Conservation (phyloP, 2,329 filamentous ascomycete species). For the Ophiostoma populinum region DNA sequence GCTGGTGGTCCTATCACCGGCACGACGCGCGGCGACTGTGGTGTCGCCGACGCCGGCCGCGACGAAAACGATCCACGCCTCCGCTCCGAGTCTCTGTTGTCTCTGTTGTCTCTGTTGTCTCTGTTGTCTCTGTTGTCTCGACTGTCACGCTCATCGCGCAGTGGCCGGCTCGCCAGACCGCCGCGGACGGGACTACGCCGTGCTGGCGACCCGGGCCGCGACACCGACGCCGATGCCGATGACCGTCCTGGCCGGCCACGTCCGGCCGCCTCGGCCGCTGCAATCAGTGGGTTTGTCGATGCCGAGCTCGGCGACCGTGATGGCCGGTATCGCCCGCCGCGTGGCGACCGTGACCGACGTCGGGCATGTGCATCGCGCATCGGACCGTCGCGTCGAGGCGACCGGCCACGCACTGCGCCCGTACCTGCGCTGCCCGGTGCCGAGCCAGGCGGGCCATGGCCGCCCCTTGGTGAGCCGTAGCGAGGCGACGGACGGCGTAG, state of each 20-base stretch:
- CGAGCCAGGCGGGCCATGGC: too few relatives aligned
- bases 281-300: neutral
- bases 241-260: constrained; percentile 18
- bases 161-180: constrained; percentile 15
- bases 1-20: neutral
- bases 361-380: constrained; percentile 11
- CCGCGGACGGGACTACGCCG: constrained; percentile 23
- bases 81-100: too few relatives aligned
- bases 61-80: too few relatives aligned
- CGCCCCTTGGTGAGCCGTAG: constrained; percentile 19
- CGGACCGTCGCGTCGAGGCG: constrained; percentile 23
- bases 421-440: too few relatives aligned
- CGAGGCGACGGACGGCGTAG: constrained; percentile 18
- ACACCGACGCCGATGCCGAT: constrained; percentile 31
- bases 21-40: neutral
- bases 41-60: neutral
- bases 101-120: too few relatives aligned
- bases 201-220: constrained; percentile 31
- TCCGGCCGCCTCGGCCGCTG: neutral
- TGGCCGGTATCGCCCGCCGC: constrained; percentile 16
- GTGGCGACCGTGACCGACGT: too few relatives aligned
- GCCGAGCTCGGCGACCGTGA: constrained; percentile 26
- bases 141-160: constrained; percentile 27
- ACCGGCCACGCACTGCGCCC: too few relatives aligned
- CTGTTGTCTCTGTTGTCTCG: constrained; percentile 14